Conservation (phyloP, 805 yeast species). For the Teunomyces panamensis region DNA sequence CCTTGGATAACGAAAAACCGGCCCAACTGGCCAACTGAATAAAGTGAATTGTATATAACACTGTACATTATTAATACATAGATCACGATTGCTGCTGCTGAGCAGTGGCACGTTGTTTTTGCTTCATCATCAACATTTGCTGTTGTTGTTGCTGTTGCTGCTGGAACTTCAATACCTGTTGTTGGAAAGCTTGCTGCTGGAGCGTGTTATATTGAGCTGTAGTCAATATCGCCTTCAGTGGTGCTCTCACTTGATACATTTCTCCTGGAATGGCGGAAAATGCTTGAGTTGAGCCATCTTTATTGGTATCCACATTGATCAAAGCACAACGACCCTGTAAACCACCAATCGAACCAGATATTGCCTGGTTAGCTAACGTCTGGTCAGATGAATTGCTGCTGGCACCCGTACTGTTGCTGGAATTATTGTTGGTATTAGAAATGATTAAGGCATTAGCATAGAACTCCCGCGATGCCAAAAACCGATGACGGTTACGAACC, state of each 20-base stretch:
- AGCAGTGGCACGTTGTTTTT: slow-evolving; percentile 21
- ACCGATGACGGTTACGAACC: slow-evolving; percentile 63
- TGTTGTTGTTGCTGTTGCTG: slow-evolving; percentile 38
- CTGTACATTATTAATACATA: slow-evolving; percentile 1
- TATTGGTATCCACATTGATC: slow-evolving; percentile 55
- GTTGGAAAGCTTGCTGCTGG: slow-evolving; percentile 45
- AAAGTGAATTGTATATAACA: neutral
- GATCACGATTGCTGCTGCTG: slow-evolving; percentile 6
- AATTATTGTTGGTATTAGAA: slow-evolving; percentile 51
- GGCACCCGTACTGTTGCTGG: slow-evolving; percentile 3
- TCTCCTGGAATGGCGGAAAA: slow-evolving; percentile 63
- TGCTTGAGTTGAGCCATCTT: slow-evolving; percentile 31
- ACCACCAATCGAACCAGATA: slow-evolving; percentile 60
- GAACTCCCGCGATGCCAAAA: slow-evolving; percentile 88
- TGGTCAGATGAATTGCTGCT: slow-evolving; percentile 26
- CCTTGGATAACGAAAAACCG: slow-evolving; percentile 79
- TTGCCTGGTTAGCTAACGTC: slow-evolving; percentile 46
- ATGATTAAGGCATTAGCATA: slow-evolving; percentile 82
- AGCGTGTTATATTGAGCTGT: slow-evolving; percentile 42
- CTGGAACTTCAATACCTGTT: slow-evolving; percentile 39
- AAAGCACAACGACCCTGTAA: slow-evolving; percentile 77
- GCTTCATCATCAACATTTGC: slow-evolving; percentile 27
- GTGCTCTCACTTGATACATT: slow-evolving; percentile 45
- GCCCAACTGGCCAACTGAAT: slow-evolving; percentile 52
- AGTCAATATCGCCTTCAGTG: slow-evolving; percentile 40